Percentiles rank a stretch among this genome's conserved stretches.
Conservation (phyloP, 306 rosid genomes). For the Leucaena leucocephala region DNA sequence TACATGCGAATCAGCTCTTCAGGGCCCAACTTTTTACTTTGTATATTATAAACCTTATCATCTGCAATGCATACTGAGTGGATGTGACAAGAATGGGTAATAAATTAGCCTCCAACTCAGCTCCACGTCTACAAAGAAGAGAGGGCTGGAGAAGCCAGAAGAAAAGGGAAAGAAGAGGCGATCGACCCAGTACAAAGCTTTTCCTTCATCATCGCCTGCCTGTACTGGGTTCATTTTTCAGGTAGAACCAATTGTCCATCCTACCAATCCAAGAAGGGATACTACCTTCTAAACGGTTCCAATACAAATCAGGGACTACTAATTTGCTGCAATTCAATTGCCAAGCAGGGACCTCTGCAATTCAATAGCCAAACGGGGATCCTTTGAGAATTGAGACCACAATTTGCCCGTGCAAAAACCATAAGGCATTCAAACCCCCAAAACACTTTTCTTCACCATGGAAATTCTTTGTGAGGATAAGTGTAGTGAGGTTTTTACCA, state of each 20-base stretch:
- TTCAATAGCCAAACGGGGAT: slow-evolving; percentile 56
- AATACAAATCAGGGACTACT: slow-evolving; percentile 56
- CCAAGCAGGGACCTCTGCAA: slow-evolving; percentile 52
- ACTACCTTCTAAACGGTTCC: slow-evolving; percentile 53
- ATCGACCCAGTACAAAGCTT: no score
- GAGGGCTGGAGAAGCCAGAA: no score
- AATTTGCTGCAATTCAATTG: slow-evolving; percentile 41
- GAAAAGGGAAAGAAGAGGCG: no score
- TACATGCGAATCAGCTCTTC: no score
- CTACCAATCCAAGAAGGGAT: slow-evolving; percentile 55
- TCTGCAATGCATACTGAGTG: no score
- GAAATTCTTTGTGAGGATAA: slow-evolving; percentile 58
- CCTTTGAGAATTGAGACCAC: slow-evolving; percentile 46
- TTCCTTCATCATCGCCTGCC: no score
- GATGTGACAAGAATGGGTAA: no score
- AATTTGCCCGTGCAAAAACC: slow-evolving; percentile 49
- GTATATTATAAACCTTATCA: no score
- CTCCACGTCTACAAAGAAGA: no score
- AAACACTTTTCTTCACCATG: slow-evolving; percentile 37
- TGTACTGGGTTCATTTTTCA: slow-evolving; percentile 11
- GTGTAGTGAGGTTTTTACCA: slow-evolving; percentile 53
- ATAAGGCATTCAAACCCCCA: slow-evolving; percentile 42
- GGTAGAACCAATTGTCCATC: slow-evolving; percentile 47
- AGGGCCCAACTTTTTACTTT: no score
- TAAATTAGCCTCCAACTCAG: no score